Conservation (phyloP, 345 rosid genomes). For the Eucalyptus tenuipes region DNA sequence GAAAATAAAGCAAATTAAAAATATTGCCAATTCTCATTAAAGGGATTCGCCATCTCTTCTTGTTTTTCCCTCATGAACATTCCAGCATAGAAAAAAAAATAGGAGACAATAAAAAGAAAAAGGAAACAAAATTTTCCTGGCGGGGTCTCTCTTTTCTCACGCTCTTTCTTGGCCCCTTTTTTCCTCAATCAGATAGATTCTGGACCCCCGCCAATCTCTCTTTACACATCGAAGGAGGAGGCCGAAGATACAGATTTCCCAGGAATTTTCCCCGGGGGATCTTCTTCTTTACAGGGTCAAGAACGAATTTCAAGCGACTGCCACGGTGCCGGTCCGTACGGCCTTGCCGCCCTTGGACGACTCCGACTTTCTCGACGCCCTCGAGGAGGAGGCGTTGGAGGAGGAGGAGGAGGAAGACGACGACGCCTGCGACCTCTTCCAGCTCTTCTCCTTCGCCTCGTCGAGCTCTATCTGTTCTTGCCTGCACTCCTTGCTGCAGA, state of each 20-base stretch:
- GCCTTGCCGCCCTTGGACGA: neutral
- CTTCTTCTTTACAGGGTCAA: neutral
- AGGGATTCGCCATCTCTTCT: neutral
- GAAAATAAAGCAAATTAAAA: neutral
- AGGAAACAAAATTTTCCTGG: neutral
- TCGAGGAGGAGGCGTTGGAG: neutral
- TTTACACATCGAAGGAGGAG: neutral
- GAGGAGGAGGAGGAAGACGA: neutral
- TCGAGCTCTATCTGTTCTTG: slow-evolving; percentile 72
- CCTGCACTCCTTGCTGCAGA: slow-evolving; percentile 78
- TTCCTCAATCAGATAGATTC: neutral
- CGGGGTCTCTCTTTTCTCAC: neutral
- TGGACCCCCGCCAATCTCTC: neutral
- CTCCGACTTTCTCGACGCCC: slow-evolving; percentile 12
- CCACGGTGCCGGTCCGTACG: slow-evolving; percentile 41
- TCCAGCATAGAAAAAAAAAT: neutral
- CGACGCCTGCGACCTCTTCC: slow-evolving; percentile 17
- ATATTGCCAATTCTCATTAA: neutral
- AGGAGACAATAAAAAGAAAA: too few relatives aligned
- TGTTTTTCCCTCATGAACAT: neutral
- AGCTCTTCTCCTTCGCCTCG: slow-evolving; percentile 32
- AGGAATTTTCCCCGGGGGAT: neutral
- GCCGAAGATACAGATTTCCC: neutral
- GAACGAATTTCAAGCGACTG: slow-evolving; percentile 11
- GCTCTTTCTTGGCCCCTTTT: neutral